phyloP scores from a whole-genome alignment of 2,329 filamentous ascomycete genomes.

The Aureobasidium zeae region DNA sequence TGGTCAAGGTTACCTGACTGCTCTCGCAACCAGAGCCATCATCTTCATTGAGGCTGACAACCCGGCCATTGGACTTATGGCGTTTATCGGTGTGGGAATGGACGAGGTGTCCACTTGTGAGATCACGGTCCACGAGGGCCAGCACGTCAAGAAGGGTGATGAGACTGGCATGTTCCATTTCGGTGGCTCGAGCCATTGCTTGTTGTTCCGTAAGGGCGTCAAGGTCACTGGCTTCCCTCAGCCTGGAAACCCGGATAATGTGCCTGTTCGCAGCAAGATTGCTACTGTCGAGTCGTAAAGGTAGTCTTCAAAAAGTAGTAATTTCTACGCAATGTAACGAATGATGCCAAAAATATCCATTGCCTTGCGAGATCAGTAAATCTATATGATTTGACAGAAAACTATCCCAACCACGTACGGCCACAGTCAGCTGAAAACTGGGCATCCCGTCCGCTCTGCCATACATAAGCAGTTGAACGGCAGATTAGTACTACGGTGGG shows the following conservation, averaged over 20 bases:
- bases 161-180: conserved; percentile 73
- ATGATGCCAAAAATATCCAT: too few relatives aligned
- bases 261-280: conserved; percentile 26
- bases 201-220: conserved; percentile 55
- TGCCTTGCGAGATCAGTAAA: too few relatives aligned
- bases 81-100: conserved; percentile 65
- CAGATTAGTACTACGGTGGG: too few relatives aligned
- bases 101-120: conserved; percentile 65
- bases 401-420: too few relatives aligned
- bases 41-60: conserved; percentile 65
- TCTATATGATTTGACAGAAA: too few relatives aligned
- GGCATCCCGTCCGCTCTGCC: too few relatives aligned
- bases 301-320: too few relatives aligned
- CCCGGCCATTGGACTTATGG: conserved; percentile 56
- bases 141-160: conserved; percentile 59
- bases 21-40: conserved; percentile 58
- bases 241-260: conserved; percentile 28
- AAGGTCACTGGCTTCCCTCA: conserved; percentile 31
- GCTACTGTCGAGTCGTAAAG: conserved; percentile 12
- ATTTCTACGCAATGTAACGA: too few relatives aligned
- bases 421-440: too few relatives aligned
- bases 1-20: conserved; percentile 55
- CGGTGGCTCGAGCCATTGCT: conserved; percentile 61
- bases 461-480: too few relatives aligned
- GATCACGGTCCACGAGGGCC: conserved; percentile 56